phyloP scores from a whole-genome alignment of 2,329 filamentous ascomycete species.

The Colletotrichum tabaci region DNA sequence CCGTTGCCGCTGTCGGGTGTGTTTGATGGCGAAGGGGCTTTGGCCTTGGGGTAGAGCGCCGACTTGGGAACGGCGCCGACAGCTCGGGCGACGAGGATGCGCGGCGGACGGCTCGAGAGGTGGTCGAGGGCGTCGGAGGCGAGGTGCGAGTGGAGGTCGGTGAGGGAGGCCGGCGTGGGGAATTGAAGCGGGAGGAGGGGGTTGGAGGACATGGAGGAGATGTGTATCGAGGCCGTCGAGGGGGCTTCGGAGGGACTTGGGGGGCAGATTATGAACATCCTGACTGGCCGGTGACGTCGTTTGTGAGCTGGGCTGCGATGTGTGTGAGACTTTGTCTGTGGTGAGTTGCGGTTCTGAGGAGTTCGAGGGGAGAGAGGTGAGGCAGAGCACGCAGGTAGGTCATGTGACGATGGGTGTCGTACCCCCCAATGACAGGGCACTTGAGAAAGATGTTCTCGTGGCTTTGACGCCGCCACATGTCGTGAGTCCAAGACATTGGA shows the following conservation, averaged over 20 bases:
- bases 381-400: not conserved
- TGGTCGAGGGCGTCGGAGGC: constrained; percentile 50
- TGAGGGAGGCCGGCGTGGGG: constrained; percentile 50
- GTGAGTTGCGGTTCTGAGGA: not conserved
- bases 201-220: constrained; percentile 57
- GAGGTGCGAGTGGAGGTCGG: constrained; percentile 51
- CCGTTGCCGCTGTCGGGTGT: not conserved
- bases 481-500: not conserved
- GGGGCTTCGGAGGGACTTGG: constrained; percentile 39
- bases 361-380: not conserved
- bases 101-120: constrained; percentile 47
- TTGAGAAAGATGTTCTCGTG: not conserved
- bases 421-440: not conserved
- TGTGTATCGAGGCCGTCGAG: constrained; percentile 52
- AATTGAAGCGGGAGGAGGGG: constrained; percentile 58
- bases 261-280: constrained; percentile 15
- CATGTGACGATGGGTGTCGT: not conserved
- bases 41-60: not conserved
- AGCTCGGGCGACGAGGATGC: constrained; percentile 54
- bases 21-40: no score
- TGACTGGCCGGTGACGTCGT: not conserved
- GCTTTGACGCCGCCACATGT: not conserved
- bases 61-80: constrained; percentile 41
- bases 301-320: not conserved
- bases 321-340: not conserved